These are phyloP conservation scores for Spathaspora girioi DNA, from an alignment of 805 yeast genomes.

Conservation along the genomic window DNA sequence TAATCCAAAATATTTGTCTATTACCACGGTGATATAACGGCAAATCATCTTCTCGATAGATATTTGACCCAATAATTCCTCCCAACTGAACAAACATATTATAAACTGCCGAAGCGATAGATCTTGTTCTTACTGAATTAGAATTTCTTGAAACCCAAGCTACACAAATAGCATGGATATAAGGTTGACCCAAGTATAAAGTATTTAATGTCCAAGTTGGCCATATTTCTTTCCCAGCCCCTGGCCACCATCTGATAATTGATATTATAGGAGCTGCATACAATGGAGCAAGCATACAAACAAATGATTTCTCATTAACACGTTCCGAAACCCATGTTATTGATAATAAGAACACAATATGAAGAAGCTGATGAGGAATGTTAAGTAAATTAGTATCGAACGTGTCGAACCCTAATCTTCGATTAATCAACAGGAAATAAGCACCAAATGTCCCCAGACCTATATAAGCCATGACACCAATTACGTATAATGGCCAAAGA, in stretches of 20 bases:
- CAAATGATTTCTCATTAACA: conserved; percentile 19
- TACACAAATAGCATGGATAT: conserved; percentile 18
- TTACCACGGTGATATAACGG: conserved; percentile 60
- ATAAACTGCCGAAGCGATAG: conserved; percentile 62
- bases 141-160: conserved; percentile 62
- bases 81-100: conserved; percentile 65
- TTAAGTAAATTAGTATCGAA: conserved; percentile 18
- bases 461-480: conserved; percentile 33
- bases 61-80: conserved; percentile 48
- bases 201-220: conserved; percentile 15
- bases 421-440: conserved; percentile 10
- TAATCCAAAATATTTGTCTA: conserved; percentile 31
- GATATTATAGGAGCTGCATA: conserved; percentile 5
- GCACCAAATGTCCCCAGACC: conserved; percentile 15
- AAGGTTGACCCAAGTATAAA: conserved; percentile 25
- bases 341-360: conserved; percentile 29
- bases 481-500: conserved; percentile 28
- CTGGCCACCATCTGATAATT: conserved; percentile 10
- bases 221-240: conserved; percentile 9
- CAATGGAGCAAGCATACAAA: conserved; percentile 7
- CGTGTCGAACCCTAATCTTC: conserved; percentile 20
- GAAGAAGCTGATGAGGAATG: conserved; percentile 22
- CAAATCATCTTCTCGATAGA: conserved; percentile 53
- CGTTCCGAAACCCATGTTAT: conserved; percentile 36
- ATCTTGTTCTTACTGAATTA: conserved; percentile 58